These are phyloP conservation scores for Hypoxylon subgilvum DNA, from an alignment of 495 filamentous ascomycete genomes.

Conservation along the genomic window DNA sequence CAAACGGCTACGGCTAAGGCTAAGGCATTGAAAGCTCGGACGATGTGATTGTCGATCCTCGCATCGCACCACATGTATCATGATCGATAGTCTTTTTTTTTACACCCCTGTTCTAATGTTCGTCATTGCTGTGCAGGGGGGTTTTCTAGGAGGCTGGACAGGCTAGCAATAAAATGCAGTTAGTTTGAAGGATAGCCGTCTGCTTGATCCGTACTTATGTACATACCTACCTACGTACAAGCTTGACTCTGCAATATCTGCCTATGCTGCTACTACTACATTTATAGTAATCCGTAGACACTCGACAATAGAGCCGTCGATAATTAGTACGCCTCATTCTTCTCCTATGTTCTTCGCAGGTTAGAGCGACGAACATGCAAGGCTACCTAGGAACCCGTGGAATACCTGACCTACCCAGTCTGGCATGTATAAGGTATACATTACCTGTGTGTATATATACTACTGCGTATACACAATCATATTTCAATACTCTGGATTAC, in stretches of 20 bases:
- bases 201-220: background rate
- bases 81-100: conserved; percentile 32
- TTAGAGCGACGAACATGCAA: conserved; percentile 34
- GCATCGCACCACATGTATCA: conserved; percentile 39
- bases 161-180: background rate
- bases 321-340: no score
- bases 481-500: conserved; percentile 21
- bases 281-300: no score
- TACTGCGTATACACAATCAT: conserved; percentile 4
- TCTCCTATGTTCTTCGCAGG: no score
- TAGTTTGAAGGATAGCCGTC: background rate
- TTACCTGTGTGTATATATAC: conserved; percentile 13
- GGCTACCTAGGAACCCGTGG: conserved; percentile 34
- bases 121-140: conserved; percentile 36
- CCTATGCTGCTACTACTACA: no score
- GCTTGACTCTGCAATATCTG: no score
- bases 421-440: conserved; percentile 13
- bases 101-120: conserved; percentile 34
- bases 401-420: no score
- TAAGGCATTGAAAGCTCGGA: conserved; percentile 40
- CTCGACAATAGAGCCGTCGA: no score
- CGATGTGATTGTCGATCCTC: conserved; percentile 42
- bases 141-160: conserved; percentile 19
- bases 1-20: no score
- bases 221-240: background rate